Base-by-base conservation (phyloP, 345 rosid genomes). In the Trapa bicornis region DNA sequence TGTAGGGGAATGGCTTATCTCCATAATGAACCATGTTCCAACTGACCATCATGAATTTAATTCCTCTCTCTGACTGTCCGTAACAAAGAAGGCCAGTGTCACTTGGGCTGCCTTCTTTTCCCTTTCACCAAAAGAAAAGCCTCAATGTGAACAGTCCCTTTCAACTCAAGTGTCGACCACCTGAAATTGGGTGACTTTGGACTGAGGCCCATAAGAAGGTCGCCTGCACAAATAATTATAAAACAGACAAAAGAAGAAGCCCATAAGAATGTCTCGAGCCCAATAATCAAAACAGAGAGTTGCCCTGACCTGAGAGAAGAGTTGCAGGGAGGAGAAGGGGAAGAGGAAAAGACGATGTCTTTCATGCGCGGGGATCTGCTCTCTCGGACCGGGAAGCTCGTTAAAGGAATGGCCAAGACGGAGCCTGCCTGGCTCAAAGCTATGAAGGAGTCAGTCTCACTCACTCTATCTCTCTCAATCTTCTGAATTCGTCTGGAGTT, bases 1-100 rank as follows among this genome's bases (percentile, higher is more conserved):
- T 67, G 43, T 89, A 94, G 99, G 78, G 99, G 99, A 71, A 91
- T 94, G 95, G 90, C 99, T 37, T 94, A 87, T 85, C 92, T 94
- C 73, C 99, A 94, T 77, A 94, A 86, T 80, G 99, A 94, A 69
- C 99, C 99, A 37, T 89, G 91, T 79, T 97, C 91, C 75, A 87
- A 22, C 29, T 66, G 45, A 17, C 36, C 17, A 0, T 36, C 38
- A 29, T 37, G 38, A 35, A 42, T 66, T 35, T 11, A 22, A 33
- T 3, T 2, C 48, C 48, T 45, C 56, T 45, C 56, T 48, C n/a
- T 35, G 67, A 41, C 1, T 41, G 29, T 22, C 29, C 57, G 17
- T 22, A 54, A 54, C 33, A 22, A 53, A 33, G 29, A 54, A n/a
- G 22, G 33, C 35, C 4, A 22, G n/a, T 22, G 33, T 22, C 10